Conservation (phyloP, 2,329 filamentous ascomycete genomes). For the Fusarium fujikuroi region DNA sequence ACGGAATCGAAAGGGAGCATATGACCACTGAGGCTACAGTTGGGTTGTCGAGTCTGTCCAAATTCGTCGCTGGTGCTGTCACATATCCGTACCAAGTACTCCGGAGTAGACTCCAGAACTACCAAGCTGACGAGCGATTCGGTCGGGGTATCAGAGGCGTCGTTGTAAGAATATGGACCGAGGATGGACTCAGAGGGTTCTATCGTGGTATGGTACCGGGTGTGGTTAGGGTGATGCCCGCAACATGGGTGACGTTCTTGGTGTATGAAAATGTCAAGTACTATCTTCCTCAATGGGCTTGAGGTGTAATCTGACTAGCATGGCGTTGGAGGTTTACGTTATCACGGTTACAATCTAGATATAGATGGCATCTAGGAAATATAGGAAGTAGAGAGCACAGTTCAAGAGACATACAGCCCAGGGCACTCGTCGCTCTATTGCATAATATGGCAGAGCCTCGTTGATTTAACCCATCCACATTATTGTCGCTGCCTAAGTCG, state of each 20-base stretch:
- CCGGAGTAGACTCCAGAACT: conserved; percentile 87
- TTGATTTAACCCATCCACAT: background rate
- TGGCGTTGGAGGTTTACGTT: background rate
- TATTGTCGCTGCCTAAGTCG: background rate
- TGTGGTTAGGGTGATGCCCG: conserved; percentile 89
- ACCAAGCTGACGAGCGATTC: conserved; percentile 81
- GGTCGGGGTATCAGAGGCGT: conserved; percentile 77
- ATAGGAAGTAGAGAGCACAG: background rate
- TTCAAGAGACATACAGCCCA: background rate
- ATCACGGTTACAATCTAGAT: background rate
- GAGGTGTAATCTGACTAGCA: background rate
- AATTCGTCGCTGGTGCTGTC: conserved; percentile 86
- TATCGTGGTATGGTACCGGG: conserved; percentile 93
- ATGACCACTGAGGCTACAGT: conserved; percentile 81
- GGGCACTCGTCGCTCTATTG: background rate
- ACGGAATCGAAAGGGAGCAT: conserved; percentile 34
- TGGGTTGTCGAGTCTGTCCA: conserved; percentile 81
- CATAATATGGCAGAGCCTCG: background rate
- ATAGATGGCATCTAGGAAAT: background rate
- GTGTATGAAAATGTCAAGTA: conserved; percentile 95
- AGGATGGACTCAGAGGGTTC: conserved; percentile 85
- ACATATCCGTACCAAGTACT: conserved; percentile 98
- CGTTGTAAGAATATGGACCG: conserved; percentile 75
- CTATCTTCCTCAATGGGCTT: conserved; percentile 65
- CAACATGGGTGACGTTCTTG: conserved; percentile 95